A percentile compares a stretch with the other conserved stretches of the same genome.
These are phyloP conservation scores for Macroventuria anomochaeta DNA, from an alignment of 2,329 filamentous ascomycete genomes.

Conservation along the genomic window DNA sequence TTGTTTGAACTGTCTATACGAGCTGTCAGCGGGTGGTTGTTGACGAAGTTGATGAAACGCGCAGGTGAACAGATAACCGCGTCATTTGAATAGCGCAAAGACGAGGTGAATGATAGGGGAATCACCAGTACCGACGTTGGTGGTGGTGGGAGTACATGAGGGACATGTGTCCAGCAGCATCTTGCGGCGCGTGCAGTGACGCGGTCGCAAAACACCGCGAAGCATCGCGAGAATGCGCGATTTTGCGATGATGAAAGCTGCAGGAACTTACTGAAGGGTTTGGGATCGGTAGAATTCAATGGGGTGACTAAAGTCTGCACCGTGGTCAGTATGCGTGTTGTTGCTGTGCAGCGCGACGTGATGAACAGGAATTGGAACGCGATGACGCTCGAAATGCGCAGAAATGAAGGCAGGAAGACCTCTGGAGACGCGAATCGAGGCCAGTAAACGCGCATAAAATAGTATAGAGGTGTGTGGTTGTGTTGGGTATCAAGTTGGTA, in stretches of 20 bases:
- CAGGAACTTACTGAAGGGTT: slow-evolving; percentile 38
- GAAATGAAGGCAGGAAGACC: slow-evolving; percentile 36
- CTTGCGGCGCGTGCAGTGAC: slow-evolving; percentile 32
- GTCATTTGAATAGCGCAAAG: slow-evolving; percentile 7
- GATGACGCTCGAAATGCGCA: slow-evolving; percentile 36
- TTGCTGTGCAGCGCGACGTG: slow-evolving; percentile 30
- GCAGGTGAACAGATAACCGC: slow-evolving; percentile 2
- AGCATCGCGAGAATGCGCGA: slow-evolving; percentile 36
- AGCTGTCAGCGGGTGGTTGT: slow-evolving; percentile 22
- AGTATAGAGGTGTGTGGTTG: slow-evolving; percentile 35
- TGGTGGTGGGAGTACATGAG: slow-evolving; percentile 22
- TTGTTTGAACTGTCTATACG: slow-evolving; percentile 15
- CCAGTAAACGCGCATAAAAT: slow-evolving; percentile 45
- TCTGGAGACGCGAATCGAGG: slow-evolving; percentile 35
- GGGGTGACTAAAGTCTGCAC: slow-evolving; percentile 38
- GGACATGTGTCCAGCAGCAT: slow-evolving; percentile 24
- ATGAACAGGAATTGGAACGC: slow-evolving; percentile 42
- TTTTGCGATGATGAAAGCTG: slow-evolving; percentile 30
- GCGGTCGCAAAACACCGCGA: slow-evolving; percentile 44
- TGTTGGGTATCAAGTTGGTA: slow-evolving; percentile 24
- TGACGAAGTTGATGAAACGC: slow-evolving; percentile 4
- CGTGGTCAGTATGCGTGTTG: slow-evolving; percentile 40
- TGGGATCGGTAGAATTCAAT: slow-evolving; percentile 24
- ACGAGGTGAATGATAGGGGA: slow-evolving; percentile 7
- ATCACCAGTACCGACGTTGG: slow-evolving; percentile 9